Evolutionary conservation across 2,329 filamentous ascomycete genomes (phyloP), one percentile per base, ranked within the genome.

Genomic region (Aotearoamyces nothofagi): DNA sequence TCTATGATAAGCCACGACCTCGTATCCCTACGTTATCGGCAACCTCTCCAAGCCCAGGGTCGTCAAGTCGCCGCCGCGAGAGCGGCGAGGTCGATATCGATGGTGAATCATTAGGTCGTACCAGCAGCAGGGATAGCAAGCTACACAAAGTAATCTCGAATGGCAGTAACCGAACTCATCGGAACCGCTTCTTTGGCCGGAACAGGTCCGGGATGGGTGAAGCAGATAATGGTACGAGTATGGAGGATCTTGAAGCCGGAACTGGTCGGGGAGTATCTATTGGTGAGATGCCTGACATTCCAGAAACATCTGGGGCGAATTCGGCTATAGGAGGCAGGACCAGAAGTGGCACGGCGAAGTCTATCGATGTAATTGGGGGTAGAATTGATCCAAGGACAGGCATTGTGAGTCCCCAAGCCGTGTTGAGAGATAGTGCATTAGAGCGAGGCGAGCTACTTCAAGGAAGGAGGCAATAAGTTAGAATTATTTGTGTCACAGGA

Each of bases 151-250:
- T 45, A 38, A 12, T 52, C 33, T 31, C 46, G 11, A 35, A 24
- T 14, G 41, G 50, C 22, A 52, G 52, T 9, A n/a, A 24, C 2
- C 53, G 58, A 4, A 53, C 54, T 5, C 66, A 70, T 33, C 61
- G 65, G 5, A 74, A 73, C 37, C 61, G 71, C 3, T 77, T 78
- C 53, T 70, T 78, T 49, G 54, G 60, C 19, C 61, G 68, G n/a
- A 42, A 46, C 3, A 41, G 45, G 17, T 50, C 49, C 30, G 51
- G 37, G 30, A 27, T 42, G 1, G 38, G 43, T 15, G 31, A 10
- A 5, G 29, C 33, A 5, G 45, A 49, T 2, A 41, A 45, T 10
- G 44, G 37, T 0, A 42, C 40, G 2, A 26, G 32, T 29, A 24
- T 47, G 1, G 35, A 45, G 10, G 47, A 50, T 31, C 19, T 50